Evolutionary conservation across 2,329 filamentous ascomycete species (phyloP), one percentile per base, ranked within the genome.

Genomic region (Xenoacremonium recifei): DNA sequence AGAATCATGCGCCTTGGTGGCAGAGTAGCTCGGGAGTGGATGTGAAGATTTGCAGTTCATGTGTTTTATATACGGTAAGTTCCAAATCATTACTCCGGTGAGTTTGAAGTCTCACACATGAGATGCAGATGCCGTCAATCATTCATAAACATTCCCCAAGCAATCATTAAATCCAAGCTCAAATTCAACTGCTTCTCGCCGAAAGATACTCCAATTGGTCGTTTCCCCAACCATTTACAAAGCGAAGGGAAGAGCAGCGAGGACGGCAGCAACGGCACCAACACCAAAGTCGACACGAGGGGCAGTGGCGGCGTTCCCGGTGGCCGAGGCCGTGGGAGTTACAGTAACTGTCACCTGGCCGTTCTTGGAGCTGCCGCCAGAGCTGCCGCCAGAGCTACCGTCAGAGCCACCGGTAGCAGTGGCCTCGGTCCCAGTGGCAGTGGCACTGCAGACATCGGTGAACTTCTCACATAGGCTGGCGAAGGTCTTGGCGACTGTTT

Each of bases 391-490:
- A 6, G 20, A 27, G 11, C 33, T 15, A 12, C 42, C 37, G 29
- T 31, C 25, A 13, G 39, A 31, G 18, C 39, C 42, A 10, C 45
- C 35, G 11, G 48, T 50, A 4, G 45, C 39, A 33, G 20, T 46
- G 16, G 48, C 41, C 2, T 40, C n/a, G 13, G 39, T 53, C 25
- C 45, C 40, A 19, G 44, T 34, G 21, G 37, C 21, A 34, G 37
- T 35, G 27, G 23, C 37, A 5, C 48, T 38, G 42, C 62, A 64
- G 18, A 49, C 62, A 21, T 61, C 53, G 40, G 48, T 56, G 37
- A 58, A 64, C 16, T 50, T 50, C 3, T 62, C 44, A 45, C 62
- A 64, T 45, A 60, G 60, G 13, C 48, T 57, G 16, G 57, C 57
- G 35, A 62, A 59, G 12, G 48, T 53, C 25, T 46, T 42, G 43